Percentiles rank a stretch among this genome's conserved stretches.
Conservation (phyloP, 371 early-diverging fungal species). For the Mortierella sp. region DNA sequence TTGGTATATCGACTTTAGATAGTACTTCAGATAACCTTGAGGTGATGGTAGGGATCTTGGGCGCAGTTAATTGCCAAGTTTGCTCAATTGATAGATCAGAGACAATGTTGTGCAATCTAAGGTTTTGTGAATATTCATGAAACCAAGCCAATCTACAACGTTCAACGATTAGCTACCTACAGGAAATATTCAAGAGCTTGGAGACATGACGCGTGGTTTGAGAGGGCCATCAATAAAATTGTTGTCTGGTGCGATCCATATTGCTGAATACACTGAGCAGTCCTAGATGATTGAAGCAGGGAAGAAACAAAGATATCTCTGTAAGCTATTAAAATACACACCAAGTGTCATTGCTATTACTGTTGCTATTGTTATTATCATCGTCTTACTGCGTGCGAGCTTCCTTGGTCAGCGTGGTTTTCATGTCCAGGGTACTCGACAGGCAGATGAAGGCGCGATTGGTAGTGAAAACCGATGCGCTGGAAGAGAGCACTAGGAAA, state of each 20-base stretch:
- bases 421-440: constrained; percentile 10
- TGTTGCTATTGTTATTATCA: background rate
- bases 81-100: background rate
- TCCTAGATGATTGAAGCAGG: background rate
- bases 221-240: constrained; percentile 22
- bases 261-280: background rate
- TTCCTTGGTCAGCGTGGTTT: background rate
- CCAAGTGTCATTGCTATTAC: too few relatives aligned
- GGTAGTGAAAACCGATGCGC: background rate
- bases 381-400: constrained; percentile 3
- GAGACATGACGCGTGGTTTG: constrained; percentile 17
- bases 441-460: constrained; percentile 16
- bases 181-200: constrained; percentile 29
- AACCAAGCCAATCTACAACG: background rate
- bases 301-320: background rate
- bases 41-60: background rate
- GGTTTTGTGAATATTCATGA: background rate
- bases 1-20: background rate
- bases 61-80: background rate
- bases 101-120: background rate
- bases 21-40: background rate
- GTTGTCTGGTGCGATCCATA: constrained; percentile 12
- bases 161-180: constrained; percentile 10
- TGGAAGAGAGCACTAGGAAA: constrained; percentile 2
- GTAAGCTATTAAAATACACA: background rate